These are phyloP conservation scores for Croton setiger DNA, from an alignment of 441 rosid species.

Conservation along the genomic window DNA sequence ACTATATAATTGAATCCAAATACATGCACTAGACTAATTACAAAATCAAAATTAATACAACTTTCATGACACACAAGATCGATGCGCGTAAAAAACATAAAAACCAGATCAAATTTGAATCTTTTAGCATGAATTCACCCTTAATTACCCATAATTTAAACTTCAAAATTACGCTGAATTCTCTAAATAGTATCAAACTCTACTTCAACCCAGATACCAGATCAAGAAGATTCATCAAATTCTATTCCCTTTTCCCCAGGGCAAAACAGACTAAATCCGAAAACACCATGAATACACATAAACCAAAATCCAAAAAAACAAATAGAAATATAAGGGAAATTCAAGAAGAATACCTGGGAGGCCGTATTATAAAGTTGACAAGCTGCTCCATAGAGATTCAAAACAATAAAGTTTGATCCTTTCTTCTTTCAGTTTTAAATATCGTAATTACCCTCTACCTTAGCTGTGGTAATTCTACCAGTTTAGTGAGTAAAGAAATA, in stretches of 20 bases:
- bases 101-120: constrained; percentile 9
- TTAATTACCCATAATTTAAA: not conserved
- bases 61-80: constrained; percentile 12
- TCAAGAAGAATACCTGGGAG: constrained; percentile 59
- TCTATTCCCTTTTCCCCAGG: constrained; percentile 7
- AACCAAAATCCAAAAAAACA: not conserved
- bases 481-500: constrained; percentile 20
- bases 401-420: constrained; percentile 19
- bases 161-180: constrained; percentile 4
- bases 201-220: constrained; percentile 5
- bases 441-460: constrained; percentile 12
- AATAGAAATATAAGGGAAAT: constrained; percentile 9
- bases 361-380: constrained; percentile 87
- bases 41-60: not conserved
- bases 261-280: constrained; percentile 17
- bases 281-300: not conserved
- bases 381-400: constrained; percentile 81
- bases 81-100: constrained; percentile 3
- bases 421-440: constrained; percentile 9
- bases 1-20: not conserved
- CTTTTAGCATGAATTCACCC: not conserved
- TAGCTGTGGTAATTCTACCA: constrained; percentile 11
- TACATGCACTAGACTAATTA: not conserved
- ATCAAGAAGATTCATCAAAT: constrained; percentile 18
- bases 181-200: constrained; percentile 12